Evolutionary conservation across 2,329 filamentous ascomycete species (phyloP).

Genomic region (Conoideocrella luteorostrata): DNA sequence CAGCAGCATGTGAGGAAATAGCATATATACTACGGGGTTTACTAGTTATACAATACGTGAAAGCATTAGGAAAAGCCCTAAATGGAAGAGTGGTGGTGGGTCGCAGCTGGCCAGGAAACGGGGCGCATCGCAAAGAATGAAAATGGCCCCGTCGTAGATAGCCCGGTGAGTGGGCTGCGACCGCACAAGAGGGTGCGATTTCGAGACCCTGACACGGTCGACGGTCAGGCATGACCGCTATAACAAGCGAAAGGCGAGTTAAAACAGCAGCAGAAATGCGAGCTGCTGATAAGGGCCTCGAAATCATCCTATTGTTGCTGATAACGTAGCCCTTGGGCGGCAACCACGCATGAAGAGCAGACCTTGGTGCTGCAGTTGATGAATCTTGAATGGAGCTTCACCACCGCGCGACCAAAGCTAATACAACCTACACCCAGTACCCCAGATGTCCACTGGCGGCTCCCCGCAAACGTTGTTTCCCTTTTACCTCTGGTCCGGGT

Average conservation of each 20-base stretch:
- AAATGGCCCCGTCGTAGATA: background rate
- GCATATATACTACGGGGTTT: background rate
- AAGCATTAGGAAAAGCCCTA: conserved; percentile 2
- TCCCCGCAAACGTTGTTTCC: conserved; percentile 8
- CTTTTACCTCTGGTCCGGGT: too few species aligned
- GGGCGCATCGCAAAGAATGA: background rate
- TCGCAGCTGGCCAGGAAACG: background rate
- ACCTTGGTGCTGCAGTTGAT: too few species aligned
- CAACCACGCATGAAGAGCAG: too few species aligned
- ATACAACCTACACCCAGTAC: background rate
- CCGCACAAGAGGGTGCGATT: too few species aligned
- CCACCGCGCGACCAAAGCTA: too few species aligned
- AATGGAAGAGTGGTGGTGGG: background rate
- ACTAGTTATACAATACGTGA: too few species aligned
- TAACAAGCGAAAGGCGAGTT: too few species aligned
- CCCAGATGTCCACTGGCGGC: conserved; percentile 8
- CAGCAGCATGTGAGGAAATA: background rate
- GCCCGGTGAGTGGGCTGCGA: conserved; percentile 2
- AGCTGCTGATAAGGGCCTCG: background rate
- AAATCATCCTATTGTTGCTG: too few species aligned
- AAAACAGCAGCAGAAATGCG: background rate
- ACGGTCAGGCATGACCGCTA: too few species aligned
- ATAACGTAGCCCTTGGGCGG: too few species aligned
- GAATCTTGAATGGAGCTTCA: too few species aligned
- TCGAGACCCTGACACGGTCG: too few species aligned